These are phyloP conservation scores for Corynespora cassiicola DNA, from an alignment of 2,329 filamentous ascomycete species.

Conservation along the genomic window DNA sequence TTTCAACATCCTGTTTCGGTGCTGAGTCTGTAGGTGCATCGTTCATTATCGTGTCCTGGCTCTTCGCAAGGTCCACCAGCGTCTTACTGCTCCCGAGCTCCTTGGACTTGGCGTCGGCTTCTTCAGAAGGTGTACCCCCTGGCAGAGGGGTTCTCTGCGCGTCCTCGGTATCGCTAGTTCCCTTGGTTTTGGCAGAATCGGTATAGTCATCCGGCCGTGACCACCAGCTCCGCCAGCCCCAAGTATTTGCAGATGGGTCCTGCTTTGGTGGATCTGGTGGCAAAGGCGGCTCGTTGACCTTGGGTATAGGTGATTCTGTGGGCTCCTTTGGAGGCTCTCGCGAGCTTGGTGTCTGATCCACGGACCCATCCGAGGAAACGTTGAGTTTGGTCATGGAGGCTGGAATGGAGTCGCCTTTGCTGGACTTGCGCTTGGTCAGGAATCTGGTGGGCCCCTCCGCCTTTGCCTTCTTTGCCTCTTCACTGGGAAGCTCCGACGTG, in stretches of 20 bases:
- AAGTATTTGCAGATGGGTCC: conserved; percentile 24
- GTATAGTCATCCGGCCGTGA: conserved; percentile 56
- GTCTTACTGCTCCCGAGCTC: conserved; percentile 22
- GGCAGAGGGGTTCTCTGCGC: conserved; percentile 52
- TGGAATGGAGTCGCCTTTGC: conserved; percentile 53
- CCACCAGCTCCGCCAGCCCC: conserved; percentile 58
- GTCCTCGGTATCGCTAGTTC: conserved; percentile 40
- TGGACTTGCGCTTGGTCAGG: conserved; percentile 52
- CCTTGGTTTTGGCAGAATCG: conserved; percentile 44
- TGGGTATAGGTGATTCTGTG: conserved; percentile 12
- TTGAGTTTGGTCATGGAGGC: conserved; percentile 55
- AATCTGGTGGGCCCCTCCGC: conserved; percentile 42
- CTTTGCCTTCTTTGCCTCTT: conserved; percentile 33
- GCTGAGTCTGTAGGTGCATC: conserved; percentile 14
- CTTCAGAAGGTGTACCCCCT: conserved; percentile 43
- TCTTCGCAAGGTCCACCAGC: conserved; percentile 3
- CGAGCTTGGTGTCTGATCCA: conserved; percentile 33
- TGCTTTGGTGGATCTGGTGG: conserved; percentile 49
- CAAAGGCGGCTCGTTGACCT: conserved; percentile 47
- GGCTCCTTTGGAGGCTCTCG: conserved; percentile 16
- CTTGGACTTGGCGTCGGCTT: conserved; percentile 32
- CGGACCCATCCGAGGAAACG: conserved; percentile 46
- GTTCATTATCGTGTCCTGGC: conserved; percentile 27
- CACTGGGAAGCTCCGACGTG: conserved; percentile 46
- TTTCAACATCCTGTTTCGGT: conserved; percentile 14